phyloP scores from a whole-genome alignment of 169 alveolate genomes.

The Plasmodium knowlesi region DNA sequence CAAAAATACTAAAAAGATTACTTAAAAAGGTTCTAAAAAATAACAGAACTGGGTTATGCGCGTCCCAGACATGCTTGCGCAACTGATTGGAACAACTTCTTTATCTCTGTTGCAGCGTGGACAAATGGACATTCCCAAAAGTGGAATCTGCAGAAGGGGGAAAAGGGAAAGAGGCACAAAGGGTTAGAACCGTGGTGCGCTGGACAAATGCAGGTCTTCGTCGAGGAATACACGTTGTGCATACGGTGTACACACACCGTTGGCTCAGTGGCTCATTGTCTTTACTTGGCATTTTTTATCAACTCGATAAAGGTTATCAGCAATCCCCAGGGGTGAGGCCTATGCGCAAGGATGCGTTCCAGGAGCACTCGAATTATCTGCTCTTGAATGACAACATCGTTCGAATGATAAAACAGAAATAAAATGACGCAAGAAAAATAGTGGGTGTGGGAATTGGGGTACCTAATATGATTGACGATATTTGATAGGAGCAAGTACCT shows the following conservation, averaged over 20 bases:
- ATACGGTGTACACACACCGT: not conserved
- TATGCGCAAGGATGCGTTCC: conserved; percentile 91
- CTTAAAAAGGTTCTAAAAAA: conserved; percentile 37
- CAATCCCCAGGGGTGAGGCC: conserved; percentile 99
- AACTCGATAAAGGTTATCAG: conserved; percentile 89
- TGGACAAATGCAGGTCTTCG: not conserved
- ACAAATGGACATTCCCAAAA: conserved; percentile 84
- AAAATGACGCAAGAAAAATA: conserved; percentile 89
- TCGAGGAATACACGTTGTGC: not conserved
- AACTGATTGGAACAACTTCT: conserved; percentile 82
- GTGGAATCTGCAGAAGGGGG: conserved; percentile 38
- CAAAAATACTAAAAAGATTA: conserved; percentile 44
- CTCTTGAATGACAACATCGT: conserved; percentile 91
- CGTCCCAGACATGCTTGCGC: conserved; percentile 81
- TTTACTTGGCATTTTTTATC: conserved; percentile 87
- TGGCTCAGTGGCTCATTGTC: not conserved
- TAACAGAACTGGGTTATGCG: conserved; percentile 1
- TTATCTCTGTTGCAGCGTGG: conserved; percentile 81
- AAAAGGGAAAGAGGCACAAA: not conserved
- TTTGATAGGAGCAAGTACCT: conserved; percentile 93
- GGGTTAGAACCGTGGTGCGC: not conserved
- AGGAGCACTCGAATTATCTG: conserved; percentile 91
- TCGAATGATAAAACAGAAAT: conserved; percentile 83
- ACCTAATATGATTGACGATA: conserved; percentile 96
- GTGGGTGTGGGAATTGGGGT: conserved; percentile 96